phyloP scores from a whole-genome alignment of 768 basidiomycete genomes.

The Lactifluus piperatus region DNA sequence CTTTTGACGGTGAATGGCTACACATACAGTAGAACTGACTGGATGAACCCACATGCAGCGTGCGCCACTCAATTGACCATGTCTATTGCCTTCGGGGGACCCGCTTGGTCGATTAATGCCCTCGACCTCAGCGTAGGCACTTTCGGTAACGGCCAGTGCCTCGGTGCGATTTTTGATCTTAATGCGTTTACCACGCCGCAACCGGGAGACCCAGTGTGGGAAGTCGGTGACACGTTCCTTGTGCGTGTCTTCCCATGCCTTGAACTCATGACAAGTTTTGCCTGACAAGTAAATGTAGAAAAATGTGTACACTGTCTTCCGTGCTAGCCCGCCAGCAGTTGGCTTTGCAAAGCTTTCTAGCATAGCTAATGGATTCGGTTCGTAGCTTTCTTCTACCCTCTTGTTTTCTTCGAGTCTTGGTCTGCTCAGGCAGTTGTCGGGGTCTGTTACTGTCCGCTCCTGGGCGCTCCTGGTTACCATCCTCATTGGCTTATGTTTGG shows the following conservation, averaged over 20 bases:
- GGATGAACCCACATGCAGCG: constrained; percentile 35
- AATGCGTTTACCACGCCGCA: constrained; percentile 37
- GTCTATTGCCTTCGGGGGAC: constrained; percentile 69
- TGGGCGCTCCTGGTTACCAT: background rate
- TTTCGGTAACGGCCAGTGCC: constrained; percentile 38
- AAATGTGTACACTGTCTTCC: constrained; percentile 39
- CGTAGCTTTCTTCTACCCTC: background rate
- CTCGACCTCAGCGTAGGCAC: constrained; percentile 75
- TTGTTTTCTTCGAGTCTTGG: background rate
- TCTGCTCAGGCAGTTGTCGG: too few species aligned
- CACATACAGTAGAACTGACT: background rate
- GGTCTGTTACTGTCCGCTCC: too few species aligned
- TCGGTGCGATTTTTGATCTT: constrained; percentile 71
- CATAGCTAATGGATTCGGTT: constrained; percentile 29
- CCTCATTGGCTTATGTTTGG: too few species aligned
- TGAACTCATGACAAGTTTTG: background rate
- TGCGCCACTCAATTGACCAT: constrained; percentile 50
- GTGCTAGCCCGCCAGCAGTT: constrained; percentile 31
- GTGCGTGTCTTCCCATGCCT: constrained; percentile 30
- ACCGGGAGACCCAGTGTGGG: constrained; percentile 26
- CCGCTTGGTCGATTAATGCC: constrained; percentile 64
- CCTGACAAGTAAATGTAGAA: constrained; percentile 27
- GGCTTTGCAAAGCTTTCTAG: constrained; percentile 40
- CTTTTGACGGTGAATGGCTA: background rate
- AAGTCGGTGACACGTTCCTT: constrained; percentile 45